Base-by-base conservation (phyloP, 176 grass and related monocot genomes). In the Cenchrus americanus region DNA sequence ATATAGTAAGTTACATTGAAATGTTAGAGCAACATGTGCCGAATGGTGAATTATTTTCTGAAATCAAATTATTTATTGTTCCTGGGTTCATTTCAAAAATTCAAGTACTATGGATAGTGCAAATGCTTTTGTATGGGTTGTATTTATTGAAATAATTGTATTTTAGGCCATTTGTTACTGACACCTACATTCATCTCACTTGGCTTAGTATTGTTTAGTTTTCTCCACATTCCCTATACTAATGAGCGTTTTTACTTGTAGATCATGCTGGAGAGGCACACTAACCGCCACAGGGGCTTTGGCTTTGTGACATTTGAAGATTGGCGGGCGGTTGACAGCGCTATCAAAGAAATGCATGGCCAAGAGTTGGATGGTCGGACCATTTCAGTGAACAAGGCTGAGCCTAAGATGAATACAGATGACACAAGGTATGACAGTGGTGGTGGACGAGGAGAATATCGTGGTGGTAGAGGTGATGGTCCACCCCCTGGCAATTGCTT, bases 241-340 rank as follows among this genome's bases (percentile, higher is more conserved):
- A 19, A 88, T 14, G 18, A 75, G 44, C 40, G 5, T 66, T 48
- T 62, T 13, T 83, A 51, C 75, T 69, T 97, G 80, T 67, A 97
- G 91, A 85, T 97, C 77, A 89, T 93, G 89, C 50, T 90, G 65
- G 94, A 97, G 75, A 94, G 91, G 72, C 78, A 91, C 85, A 94
- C 91, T 34, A 86, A 86, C 26, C 85, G 89, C 14, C 91, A 90
- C 86, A 92, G 92, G 60, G 94, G 94, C 14, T 97, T 97, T 78
- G 94, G 94, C 73, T 97, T 97, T 24, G 91, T 97, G 76, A 94
- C 89, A 8, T 94, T 97, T 73, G 57, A 88, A 63, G 88, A 94
- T 84, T 73, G 86, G 48, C 71, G 88, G 47, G 82, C 86, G 69
- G 90, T 88, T 83, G 83, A 90, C 10, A 82, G 64, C 22, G 87